These are phyloP conservation scores for Neodidymelliopsis sp. DNA, from an alignment of 2,329 filamentous ascomycete genomes.

Conservation along the genomic window DNA sequence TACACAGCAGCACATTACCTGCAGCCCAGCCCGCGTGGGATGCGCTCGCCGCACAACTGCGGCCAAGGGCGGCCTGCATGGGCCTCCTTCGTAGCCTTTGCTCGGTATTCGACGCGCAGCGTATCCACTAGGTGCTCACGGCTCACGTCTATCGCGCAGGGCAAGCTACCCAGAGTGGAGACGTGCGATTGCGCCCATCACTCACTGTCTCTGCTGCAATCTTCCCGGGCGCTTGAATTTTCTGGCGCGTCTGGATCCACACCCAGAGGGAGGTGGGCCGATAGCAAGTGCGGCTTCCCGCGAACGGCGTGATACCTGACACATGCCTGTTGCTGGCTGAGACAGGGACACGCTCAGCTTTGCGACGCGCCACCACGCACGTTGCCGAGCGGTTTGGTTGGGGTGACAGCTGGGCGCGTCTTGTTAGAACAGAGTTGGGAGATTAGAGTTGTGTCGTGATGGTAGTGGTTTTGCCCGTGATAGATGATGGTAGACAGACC, in stretches of 20 bases:
- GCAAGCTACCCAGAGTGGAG: conserved; percentile 18
- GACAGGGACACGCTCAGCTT: not conserved
- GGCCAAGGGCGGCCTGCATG: conserved; percentile 31
- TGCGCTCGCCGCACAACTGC: conserved; percentile 20
- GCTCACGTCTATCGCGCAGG: conserved; percentile 23
- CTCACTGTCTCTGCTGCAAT: conserved; percentile 15
- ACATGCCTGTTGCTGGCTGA: conserved; percentile 13
- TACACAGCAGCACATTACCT: conserved; percentile 10
- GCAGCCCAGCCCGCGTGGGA: conserved; percentile 13
- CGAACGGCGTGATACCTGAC: conserved; percentile 18
- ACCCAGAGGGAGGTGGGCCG: conserved; percentile 15
- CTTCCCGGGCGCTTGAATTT: conserved; percentile 15
- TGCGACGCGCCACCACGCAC: conserved; percentile 5
- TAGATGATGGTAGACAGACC: too few relatives aligned
- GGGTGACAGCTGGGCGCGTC: not conserved
- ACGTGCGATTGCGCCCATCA: conserved; percentile 16
- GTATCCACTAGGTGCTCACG: conserved; percentile 12
- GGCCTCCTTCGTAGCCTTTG: conserved; percentile 4
- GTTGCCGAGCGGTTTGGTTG: conserved; percentile 9
- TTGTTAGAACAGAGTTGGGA: not conserved
- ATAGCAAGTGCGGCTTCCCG: conserved; percentile 16
- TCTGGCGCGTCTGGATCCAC: conserved; percentile 12
- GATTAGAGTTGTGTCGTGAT: conserved; percentile 4
- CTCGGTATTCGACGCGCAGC: conserved; percentile 7
- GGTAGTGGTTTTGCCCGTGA: too few relatives aligned